phyloP scores from a whole-genome alignment of 768 basidiomycete species.

The Dioszegia crocea region DNA sequence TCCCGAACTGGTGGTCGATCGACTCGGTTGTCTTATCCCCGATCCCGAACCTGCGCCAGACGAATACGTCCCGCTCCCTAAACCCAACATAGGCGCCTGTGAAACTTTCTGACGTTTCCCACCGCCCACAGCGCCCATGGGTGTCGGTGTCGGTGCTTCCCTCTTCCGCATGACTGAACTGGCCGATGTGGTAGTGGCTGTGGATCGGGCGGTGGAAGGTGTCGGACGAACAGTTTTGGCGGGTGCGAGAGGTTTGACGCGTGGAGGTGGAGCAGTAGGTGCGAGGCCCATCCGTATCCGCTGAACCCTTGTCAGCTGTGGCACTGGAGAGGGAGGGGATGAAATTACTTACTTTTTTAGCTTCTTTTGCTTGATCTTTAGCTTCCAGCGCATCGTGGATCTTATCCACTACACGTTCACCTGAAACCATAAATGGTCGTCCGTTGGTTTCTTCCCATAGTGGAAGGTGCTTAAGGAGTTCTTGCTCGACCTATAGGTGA shows the following conservation, averaged over 20 bases:
- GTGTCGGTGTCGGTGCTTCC: slow-evolving; percentile 45
- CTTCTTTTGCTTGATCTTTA: slow-evolving; percentile 71
- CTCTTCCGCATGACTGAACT: slow-evolving; percentile 17
- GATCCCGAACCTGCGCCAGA: neutral
- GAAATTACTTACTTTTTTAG: slow-evolving; percentile 55
- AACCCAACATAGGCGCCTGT: neutral
- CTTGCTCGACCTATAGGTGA: slow-evolving; percentile 70
- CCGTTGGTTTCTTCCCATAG: slow-evolving; percentile 77
- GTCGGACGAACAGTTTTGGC: slow-evolving; percentile 21
- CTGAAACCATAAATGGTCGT: slow-evolving; percentile 76
- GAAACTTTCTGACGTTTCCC: slow-evolving; percentile 8
- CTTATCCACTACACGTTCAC: slow-evolving; percentile 71
- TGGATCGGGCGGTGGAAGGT: slow-evolving; percentile 9
- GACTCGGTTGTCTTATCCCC: neutral
- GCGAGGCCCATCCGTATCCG: slow-evolving; percentile 35
- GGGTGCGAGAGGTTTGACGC: slow-evolving; percentile 24
- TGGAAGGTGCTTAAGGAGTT: slow-evolving; percentile 71
- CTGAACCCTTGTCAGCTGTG: slow-evolving; percentile 9
- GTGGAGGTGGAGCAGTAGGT: slow-evolving; percentile 13
- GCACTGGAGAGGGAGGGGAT: neutral
- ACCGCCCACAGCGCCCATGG: slow-evolving; percentile 11
- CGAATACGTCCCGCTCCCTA: neutral
- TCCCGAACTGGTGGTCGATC: neutral
- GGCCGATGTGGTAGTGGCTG: slow-evolving; percentile 13
- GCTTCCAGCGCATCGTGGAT: slow-evolving; percentile 66